Base-by-base conservation (phyloP, 805 yeast species). In the Wickerhamiella shivajii region DNA sequence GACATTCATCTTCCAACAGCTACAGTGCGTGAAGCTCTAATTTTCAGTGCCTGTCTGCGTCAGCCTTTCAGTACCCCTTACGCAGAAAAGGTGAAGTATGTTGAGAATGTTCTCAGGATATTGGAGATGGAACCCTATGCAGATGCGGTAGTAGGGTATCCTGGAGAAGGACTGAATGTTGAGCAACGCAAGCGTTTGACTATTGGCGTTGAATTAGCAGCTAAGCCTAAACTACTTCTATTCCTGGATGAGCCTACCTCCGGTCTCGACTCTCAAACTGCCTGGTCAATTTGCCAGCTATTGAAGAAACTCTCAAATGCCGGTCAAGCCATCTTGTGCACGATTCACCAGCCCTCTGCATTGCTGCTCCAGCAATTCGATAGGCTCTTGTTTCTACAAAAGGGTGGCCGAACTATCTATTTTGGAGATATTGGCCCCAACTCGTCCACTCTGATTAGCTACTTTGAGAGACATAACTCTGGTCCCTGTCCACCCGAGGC, bases 261-360 rank as follows among this genome's bases (percentile, higher is more conserved):
- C 25, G 78, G 78, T 49, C 60, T 72, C 40, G 78, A 72, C 47
- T 55, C 60, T 15, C 61, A 56, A 34, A 49, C 71, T 65, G 49
- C 76, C 64, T 70, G 79, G 79, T 63, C 78, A 18, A 70, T 73
- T 53, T 67, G 71, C 45, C 64, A 67, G 50, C 66, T 73, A 47
- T 60, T 73, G 64, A 60, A 74, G 49, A 69, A 69, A 39, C 58
- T 73, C 40, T 76, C 78, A 15, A 64, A 67, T 49, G 67, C 69
- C 39, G 80, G 80, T 21, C 79, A 74, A 54, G 72, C 78, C 20
- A 71, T 73, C 50, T 58, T 73, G 47, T 74, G 79, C 59, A 73
- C 80, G 24, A 74, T 73, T 43, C 80, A 73, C 53, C 80, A 73
- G 54, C 80, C 80, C 44, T 72, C 78, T 9, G 77, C 80, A 31